Evolutionary conservation across 1,284 basidiomycete species (phyloP).

Genomic region (Pterulicium gracile): DNA sequence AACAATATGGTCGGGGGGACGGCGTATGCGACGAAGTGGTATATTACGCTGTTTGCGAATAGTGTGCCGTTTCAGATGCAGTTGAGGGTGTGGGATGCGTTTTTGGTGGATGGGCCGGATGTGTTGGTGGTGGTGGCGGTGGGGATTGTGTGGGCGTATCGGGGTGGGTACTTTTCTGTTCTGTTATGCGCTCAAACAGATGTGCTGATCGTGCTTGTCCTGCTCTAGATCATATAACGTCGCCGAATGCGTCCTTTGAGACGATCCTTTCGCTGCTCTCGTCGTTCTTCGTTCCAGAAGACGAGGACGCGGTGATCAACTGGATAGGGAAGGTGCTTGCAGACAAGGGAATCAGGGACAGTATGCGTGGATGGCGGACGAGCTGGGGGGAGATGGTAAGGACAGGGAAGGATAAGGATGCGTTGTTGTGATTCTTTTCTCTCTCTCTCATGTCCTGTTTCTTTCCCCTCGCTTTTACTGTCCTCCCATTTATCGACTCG

Average conservation of each 20-base stretch:
- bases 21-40: conserved; percentile 98
- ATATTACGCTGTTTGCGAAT: conserved; percentile 94
- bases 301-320: conserved; percentile 68
- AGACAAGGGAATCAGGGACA: conserved; percentile 58
- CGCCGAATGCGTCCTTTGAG: conserved; percentile 77
- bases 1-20: conserved; percentile 86
- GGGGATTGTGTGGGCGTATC: conserved; percentile 84
- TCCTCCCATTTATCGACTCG: conserved; percentile 4
- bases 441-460: conserved; percentile 3
- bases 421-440: conserved; percentile 41
- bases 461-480: conserved; percentile 4
- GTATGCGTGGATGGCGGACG: conserved; percentile 59
- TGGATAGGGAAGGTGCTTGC: conserved; percentile 74
- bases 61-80: conserved; percentile 95
- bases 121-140: conserved; percentile 79
- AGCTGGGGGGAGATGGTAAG: conserved; percentile 66
- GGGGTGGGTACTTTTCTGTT: conserved; percentile 41
- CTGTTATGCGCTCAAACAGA: too few relatives aligned
- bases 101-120: conserved; percentile 85
- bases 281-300: conserved; percentile 85
- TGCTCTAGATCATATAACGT: conserved; percentile 61
- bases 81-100: conserved; percentile 90
- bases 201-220: too few relatives aligned
- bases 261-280: conserved; percentile 81
- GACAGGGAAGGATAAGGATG: conserved; percentile 51